These are phyloP conservation scores for Botrytis fragariae DNA, from an alignment of 2,329 filamentous ascomycete species.

Conservation along the genomic window DNA sequence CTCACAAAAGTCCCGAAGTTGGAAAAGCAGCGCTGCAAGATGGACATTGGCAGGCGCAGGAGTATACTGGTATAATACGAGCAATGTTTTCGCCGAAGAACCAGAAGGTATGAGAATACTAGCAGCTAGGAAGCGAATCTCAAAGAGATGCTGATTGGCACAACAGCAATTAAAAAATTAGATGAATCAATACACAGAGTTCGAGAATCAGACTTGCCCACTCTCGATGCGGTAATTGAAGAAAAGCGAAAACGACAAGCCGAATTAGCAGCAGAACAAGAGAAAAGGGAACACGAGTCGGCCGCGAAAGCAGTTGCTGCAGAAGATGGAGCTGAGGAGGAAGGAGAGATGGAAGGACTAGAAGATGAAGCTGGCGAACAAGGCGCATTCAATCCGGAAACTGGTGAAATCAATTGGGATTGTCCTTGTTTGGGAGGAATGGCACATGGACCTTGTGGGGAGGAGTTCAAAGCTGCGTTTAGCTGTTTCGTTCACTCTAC, in stretches of 20 bases:
- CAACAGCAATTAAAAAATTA: constrained; percentile 37
- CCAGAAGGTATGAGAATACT: constrained; percentile 60
- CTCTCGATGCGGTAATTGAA: constrained; percentile 65
- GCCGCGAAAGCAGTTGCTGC: constrained; percentile 26
- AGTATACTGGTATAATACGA: constrained; percentile 94
- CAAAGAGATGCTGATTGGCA: constrained; percentile 27
- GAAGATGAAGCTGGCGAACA: constrained; percentile 83
- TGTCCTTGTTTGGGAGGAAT: constrained; percentile 97
- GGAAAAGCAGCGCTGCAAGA: constrained; percentile 73
- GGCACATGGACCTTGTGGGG: constrained; percentile 92
- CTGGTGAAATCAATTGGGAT: constrained; percentile 99
- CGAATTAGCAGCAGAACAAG: constrained; percentile 30
- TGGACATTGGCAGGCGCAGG: constrained; percentile 73
- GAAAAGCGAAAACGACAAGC: constrained; percentile 51
- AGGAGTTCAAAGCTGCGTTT: constrained; percentile 92
- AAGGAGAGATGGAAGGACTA: constrained; percentile 50
- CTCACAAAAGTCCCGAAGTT: constrained; percentile 68
- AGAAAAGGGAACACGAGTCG: constrained; percentile 28
- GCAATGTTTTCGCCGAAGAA: constrained; percentile 81
- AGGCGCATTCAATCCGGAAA: constrained; percentile 96
- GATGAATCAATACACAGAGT: constrained; percentile 39
- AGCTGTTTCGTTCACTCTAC: constrained; percentile 97
- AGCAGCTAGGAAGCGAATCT: neutral
- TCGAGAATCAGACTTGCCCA: constrained; percentile 55
- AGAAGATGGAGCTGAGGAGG: constrained; percentile 27